phyloP scores from a whole-genome alignment of 2,329 filamentous ascomycete species.

The Helminthosporium solani region DNA sequence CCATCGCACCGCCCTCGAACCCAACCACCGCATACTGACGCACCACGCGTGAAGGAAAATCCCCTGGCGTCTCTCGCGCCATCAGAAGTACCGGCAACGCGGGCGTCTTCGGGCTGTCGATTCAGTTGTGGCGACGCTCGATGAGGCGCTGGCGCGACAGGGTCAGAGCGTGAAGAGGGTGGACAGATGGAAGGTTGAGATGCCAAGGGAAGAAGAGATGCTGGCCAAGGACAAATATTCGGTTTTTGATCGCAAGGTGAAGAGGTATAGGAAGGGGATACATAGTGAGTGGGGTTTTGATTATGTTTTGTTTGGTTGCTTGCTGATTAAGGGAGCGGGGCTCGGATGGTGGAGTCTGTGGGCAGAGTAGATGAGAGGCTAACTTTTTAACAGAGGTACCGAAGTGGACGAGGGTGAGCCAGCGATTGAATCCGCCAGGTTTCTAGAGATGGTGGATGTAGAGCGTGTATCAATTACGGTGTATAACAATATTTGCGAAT shows the following conservation, averaged over 20 bases:
- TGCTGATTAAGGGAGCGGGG: neutral
- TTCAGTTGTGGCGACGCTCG: constrained; percentile 78
- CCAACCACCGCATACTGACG: too few relatives aligned
- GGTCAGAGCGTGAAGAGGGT: constrained; percentile 71
- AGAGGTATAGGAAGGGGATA: constrained; percentile 93
- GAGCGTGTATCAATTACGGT: constrained; percentile 6
- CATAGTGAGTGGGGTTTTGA: constrained; percentile 69
- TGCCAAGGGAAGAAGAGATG: constrained; percentile 97
- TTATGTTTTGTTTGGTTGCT: neutral
- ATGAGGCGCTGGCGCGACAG: constrained; percentile 72
- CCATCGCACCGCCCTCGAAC: too few relatives aligned
- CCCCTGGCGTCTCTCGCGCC: constrained; percentile 89
- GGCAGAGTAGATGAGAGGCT: constrained; percentile 51
- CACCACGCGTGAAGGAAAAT: constrained; percentile 73
- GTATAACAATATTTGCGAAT: constrained; percentile 30
- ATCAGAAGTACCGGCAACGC: constrained; percentile 46
- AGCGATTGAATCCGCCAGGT: constrained; percentile 90
- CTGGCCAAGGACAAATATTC: constrained; percentile 95
- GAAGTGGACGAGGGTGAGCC: constrained; percentile 92
- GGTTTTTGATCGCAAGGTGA: constrained; percentile 94
- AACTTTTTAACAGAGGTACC: constrained; percentile 54
- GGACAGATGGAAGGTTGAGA: constrained; percentile 89
- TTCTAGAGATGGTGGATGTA: constrained; percentile 58
- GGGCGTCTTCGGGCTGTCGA: constrained; percentile 67
- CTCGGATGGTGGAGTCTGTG: neutral